Base-by-base conservation (phyloP, 768 basidiomycete species). In the Phlebiopsis gigantea region DNA sequence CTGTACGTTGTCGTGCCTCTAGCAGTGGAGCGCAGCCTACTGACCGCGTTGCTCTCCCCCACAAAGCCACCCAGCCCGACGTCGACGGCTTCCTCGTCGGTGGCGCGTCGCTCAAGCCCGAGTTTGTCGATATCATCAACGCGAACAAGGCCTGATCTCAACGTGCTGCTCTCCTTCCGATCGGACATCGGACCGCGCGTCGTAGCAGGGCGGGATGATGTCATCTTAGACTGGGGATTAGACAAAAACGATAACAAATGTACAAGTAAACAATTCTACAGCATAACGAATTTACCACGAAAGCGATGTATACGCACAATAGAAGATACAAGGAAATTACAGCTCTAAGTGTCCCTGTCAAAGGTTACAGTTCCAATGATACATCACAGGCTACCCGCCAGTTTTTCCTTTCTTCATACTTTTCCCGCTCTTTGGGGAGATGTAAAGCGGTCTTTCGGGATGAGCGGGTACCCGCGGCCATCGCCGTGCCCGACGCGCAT, bases 1-100 rank as follows among this genome's bases (percentile, higher is more conserved):
- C 43, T 78, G 95, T 94, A 63, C 62, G 88, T 77, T 12, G 21
- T 39, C 43, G 17, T 43, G 53, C 8, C 19, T 10, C 29, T 47
- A 25, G 14, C 12, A 29, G 1, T 8, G 17, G n/a, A 45, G 19
- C 19, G 8, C 5, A 26, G 25, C 14, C 6, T 54, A 24, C 29
- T 45, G 31, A 21, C 46, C 42, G 29, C 4, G 30, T 10, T 49
- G 47, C 26, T 41, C 3, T 10, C 34, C 17, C 9, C 24, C 22
- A 5, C 19, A 22, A 14, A 96, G 94, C 86, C 26, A 71, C 70
- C 7, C 86, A 89, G 65, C 75, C 76, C 10, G 96, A 98, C 68
- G 87, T 98, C 46, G 96, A 98, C 70, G 96, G 96, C 8, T 98
- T 98, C 88, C 85, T 98, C 62, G 96, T 98, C 39, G 96, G 95